phyloP scores from a whole-genome alignment of 23 red algal genomes.

The Cyanidioschyzon merolae region DNA sequence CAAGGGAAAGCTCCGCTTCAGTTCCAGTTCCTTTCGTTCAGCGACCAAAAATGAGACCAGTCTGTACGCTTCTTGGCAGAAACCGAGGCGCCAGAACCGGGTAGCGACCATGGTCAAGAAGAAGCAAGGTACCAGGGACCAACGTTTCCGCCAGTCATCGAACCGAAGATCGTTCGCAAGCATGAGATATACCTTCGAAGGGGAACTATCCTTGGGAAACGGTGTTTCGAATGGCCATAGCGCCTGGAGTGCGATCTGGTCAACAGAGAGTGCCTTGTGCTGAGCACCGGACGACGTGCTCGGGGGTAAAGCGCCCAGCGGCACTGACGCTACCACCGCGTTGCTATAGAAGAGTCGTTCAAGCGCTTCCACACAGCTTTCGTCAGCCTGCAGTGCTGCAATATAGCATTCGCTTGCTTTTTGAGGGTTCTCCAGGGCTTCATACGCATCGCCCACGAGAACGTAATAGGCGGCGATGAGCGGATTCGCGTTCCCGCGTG shows the following conservation, averaged over 20 bases:
- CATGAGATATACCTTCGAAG: background rate
- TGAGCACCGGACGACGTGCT: background rate
- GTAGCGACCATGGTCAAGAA: background rate
- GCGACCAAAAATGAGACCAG: background rate
- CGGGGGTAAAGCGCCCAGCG: background rate
- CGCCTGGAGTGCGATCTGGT: background rate
- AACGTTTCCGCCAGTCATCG: background rate
- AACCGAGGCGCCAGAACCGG: background rate
- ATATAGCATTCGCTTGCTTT: background rate
- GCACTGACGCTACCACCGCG: background rate
- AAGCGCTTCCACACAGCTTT: background rate
- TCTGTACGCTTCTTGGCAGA: background rate
- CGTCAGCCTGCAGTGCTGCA: background rate
- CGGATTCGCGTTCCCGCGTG: background rate
- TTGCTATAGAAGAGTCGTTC: background rate
- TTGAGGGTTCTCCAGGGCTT: background rate
- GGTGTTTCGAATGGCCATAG: background rate
- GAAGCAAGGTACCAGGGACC: background rate
- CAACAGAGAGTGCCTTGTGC: background rate
- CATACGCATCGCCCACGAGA: background rate
- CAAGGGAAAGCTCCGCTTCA: background rate
- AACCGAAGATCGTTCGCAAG: background rate
- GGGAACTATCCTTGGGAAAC: background rate
- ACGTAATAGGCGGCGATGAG: background rate
- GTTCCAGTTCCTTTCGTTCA: background rate